These are phyloP conservation scores for Nosema granulosis DNA, from an alignment of 371 early-diverging fungal genomes.

Conservation along the genomic window DNA sequence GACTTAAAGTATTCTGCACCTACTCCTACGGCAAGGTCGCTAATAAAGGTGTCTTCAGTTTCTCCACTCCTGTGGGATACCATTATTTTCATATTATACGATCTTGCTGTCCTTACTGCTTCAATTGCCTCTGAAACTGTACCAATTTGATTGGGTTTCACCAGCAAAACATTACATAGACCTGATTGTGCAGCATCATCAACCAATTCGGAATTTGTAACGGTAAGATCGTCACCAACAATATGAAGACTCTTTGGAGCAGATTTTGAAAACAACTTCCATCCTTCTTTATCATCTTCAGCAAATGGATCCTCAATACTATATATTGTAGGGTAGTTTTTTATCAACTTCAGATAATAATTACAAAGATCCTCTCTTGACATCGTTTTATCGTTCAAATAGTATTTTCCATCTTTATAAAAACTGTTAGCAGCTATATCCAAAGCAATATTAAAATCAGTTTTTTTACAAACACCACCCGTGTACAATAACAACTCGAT, in stretches of 20 bases:
- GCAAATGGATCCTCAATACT: slow-evolving; percentile 98
- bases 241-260: slow-evolving; percentile 73
- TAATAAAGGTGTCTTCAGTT: slow-evolving; percentile 95
- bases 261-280: slow-evolving; percentile 73
- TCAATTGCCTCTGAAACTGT: slow-evolving; percentile 87
- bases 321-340: slow-evolving; percentile 76
- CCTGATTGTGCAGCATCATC: slow-evolving; percentile 79
- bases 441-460: slow-evolving; percentile 88
- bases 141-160: slow-evolving; percentile 99
- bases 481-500: slow-evolving; percentile 81
- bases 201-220: slow-evolving; percentile 90
- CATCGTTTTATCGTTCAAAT: slow-evolving; percentile 83
- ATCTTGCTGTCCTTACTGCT: slow-evolving; percentile 71
- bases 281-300: slow-evolving; percentile 92
- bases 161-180: slow-evolving; percentile 83
- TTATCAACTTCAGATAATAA: slow-evolving; percentile 75
- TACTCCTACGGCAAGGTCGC: slow-evolving; percentile 90
- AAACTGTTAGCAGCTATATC: slow-evolving; percentile 85
- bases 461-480: slow-evolving; percentile 81
- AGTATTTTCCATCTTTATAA: slow-evolving; percentile 76
- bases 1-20: slow-evolving; percentile 95
- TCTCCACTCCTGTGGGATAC: slow-evolving; percentile 96
- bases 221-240: slow-evolving; percentile 94
- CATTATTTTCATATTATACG: slow-evolving; percentile 92
- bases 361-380: slow-evolving; percentile 75